Evolutionary conservation across 352 stramenopile genomes (phyloP), one percentile per base, ranked within the genome.

Genomic region (Globisporangium cederbergense): DNA sequence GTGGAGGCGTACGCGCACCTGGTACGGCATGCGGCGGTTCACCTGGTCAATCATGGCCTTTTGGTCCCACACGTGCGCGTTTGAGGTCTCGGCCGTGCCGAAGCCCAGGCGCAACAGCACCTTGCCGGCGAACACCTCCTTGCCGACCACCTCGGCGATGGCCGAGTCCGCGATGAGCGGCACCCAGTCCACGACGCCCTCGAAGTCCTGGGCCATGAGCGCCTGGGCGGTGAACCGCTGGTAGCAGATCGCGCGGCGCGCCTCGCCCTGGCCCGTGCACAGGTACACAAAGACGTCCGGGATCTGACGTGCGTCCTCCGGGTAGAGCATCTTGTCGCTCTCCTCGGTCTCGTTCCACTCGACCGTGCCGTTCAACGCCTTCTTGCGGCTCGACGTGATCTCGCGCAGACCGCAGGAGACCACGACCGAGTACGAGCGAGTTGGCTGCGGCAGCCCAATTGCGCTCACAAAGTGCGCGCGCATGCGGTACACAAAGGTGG

Each of bases 221-320:
- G 87, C 68, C 50, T 81, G 77, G 0, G 86, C 81, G 1, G 46
- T 67, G 69, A 96, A 89, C 3, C 89, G 81, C 46, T 80, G 78
- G 77, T 88, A 97, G 64, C 79, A 91, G 16, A 97, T 76, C 9
- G 79, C 68, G 22, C 73, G 70, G 22, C 81, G 78, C 52, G 87
- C 78, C 22, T 86, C 75, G 56, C 73, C 79, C n/a, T 84, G 74
- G 47, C 81, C 83, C 56, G 78, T 77, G 56, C 80, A 85, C 64
- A 97, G 62, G 58, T 91, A 93, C 20, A 97, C 47, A 40, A 96
- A 90, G 9, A 96, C 67, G 51, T 96, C 88, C 2, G 89, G 89
- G 22, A 97, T 86, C 64, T 95, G 81, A 5, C 46, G 45, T 40
- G 70, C 54, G 13, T 89, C 77, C 1, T 73, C 69, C 0, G 79